Base-by-base conservation (phyloP, 202 grass and related monocot species). In the Saccharum hybrid region DNA sequence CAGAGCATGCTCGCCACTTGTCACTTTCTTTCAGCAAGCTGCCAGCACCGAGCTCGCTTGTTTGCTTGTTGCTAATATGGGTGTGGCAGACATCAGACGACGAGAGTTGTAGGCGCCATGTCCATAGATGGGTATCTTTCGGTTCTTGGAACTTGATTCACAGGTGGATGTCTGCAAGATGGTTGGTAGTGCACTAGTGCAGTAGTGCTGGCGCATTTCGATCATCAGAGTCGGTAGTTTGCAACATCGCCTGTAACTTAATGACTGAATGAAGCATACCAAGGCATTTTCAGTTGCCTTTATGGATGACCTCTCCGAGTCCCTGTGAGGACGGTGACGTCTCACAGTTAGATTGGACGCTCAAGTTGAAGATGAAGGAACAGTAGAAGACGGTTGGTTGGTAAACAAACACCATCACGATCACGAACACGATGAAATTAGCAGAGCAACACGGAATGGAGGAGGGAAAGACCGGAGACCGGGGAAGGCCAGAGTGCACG, bases 1-100 rank as follows among this genome's bases (percentile, higher is more conserved):
- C 66, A 48, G 10, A 45, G 82, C 36, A 75, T 65, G 78, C 65
- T 52, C 3, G 81, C 31, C 70, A 40, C 45, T 76, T 76, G 74
- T 83, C 79, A 14, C 23, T 13, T 13, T 28, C 2, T n/a, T 21
- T 23, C 40, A 10, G 52, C 22, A 36, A 68, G 69, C 5, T 36
- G 15, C 52, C 43, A 10, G 38, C 40, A 56, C 69, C 78, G 43
- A 62, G 65, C 43, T 72, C 59, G 46, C 75, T 26, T 34, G 28
- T 33, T 66, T 18, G 37, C 18, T 22, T 41, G 64, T 40, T 10
- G 18, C 36, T 40, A 39, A 37, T 21, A 21, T 12, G 36, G 65
- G 36, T 11, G 2, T 11, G 66, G 66, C 3, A 68, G 66, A 41
- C 45, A 21, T 54, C 34, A 39, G 33, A 6, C 22, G 72, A 39